A percentile compares a stretch with the other conserved stretches of the same genome.
phyloP scores from a whole-genome alignment of 148 eudicot species.

The Arbutus unedo region DNA sequence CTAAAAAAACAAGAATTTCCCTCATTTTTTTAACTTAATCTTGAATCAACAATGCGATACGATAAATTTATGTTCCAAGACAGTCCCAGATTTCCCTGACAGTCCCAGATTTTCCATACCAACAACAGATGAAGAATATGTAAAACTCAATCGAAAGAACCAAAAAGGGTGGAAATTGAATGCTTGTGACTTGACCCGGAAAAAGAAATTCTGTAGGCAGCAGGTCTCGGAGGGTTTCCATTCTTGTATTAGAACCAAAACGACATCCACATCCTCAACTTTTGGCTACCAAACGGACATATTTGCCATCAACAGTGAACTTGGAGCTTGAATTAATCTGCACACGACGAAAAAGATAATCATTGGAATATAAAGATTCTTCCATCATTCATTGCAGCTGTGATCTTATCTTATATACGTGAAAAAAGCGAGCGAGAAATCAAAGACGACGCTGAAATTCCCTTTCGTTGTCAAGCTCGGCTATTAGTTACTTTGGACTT shows the following conservation, averaged over 20 bases:
- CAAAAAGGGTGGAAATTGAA: not conserved
- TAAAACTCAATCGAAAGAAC: not conserved
- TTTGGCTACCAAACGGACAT: conserved; percentile 50
- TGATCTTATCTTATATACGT: too few species aligned
- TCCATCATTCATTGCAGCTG: not conserved
- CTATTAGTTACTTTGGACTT: too few species aligned
- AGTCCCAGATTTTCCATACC: not conserved
- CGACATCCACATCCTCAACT: conserved; percentile 16
- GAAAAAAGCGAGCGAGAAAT: too few species aligned
- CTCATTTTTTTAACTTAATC: too few species aligned
- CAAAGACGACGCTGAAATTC: too few species aligned
- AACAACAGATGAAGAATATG: not conserved
- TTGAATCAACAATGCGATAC: too few species aligned
- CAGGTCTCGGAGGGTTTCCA: conserved; percentile 5
- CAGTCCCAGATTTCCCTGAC: not conserved
- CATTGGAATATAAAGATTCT: not conserved
- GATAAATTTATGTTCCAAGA: not conserved
- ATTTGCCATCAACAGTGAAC: conserved; percentile 59
- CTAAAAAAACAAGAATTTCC: too few species aligned
- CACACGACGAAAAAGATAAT: not conserved
- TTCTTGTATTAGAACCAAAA: not conserved
- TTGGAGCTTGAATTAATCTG: conserved; percentile 80
- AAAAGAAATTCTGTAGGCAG: not conserved
- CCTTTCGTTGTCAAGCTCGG: too few species aligned
- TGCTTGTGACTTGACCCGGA: not conserved